Conservation (phyloP, 495 filamentous ascomycete species). For the Sphaerosporella brunnea region DNA sequence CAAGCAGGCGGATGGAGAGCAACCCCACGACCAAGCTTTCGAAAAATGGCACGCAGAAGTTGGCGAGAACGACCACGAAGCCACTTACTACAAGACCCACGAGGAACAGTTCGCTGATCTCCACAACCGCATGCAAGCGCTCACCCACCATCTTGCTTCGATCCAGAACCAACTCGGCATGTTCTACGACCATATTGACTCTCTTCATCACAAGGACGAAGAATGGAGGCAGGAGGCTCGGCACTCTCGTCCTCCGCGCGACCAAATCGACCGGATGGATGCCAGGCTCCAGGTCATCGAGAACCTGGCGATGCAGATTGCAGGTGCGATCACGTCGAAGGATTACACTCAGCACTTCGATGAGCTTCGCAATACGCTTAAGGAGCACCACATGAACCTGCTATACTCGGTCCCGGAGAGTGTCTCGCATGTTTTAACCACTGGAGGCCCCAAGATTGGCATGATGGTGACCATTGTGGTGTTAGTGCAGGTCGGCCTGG, state of each 20-base stretch:
- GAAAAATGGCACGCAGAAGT: constrained; percentile 27
- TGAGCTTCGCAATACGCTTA: constrained; percentile 52
- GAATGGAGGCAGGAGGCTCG: constrained; percentile 41
- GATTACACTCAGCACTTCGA: constrained; percentile 55
- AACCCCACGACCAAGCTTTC: constrained; percentile 28
- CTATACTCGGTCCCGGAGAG: constrained; percentile 22
- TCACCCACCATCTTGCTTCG: constrained; percentile 28
- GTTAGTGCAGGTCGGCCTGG: constrained; percentile 54
- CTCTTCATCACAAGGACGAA: constrained; percentile 32
- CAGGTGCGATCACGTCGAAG: constrained; percentile 50
- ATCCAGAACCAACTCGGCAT: constrained; percentile 23
- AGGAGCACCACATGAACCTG: constrained; percentile 42
- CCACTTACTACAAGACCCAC: constrained; percentile 34
- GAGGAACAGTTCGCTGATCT: constrained; percentile 60
- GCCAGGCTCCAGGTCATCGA: constrained; percentile 36
- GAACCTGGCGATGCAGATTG: constrained; percentile 34
- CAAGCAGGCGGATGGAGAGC: background rate
- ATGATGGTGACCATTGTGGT: constrained; percentile 59
- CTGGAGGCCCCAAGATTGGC: constrained; percentile 47
- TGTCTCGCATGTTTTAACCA: constrained; percentile 34
- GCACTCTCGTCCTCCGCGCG: constrained; percentile 32
- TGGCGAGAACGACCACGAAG: constrained; percentile 32
- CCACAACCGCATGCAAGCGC: constrained; percentile 56
- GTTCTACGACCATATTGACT: constrained; percentile 22
- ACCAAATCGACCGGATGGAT: constrained; percentile 39